Evolutionary conservation across 1,284 basidiomycete genomes (phyloP).

Genomic region (Amylostereum chailletii): DNA sequence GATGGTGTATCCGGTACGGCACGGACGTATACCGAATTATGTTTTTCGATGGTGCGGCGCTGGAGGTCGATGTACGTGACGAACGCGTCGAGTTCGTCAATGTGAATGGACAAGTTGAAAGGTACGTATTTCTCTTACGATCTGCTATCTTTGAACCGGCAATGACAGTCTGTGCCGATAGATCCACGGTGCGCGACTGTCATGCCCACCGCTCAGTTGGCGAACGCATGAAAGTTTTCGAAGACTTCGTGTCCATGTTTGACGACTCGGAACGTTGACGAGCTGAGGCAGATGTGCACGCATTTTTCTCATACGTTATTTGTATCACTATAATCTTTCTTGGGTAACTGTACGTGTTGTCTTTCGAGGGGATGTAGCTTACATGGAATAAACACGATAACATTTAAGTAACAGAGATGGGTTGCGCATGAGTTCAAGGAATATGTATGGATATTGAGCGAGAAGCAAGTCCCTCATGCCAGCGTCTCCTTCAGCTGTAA

Average conservation of each 20-base stretch:
- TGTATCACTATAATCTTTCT: too few relatives aligned
- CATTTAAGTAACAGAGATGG: too few relatives aligned
- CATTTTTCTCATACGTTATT: conserved; percentile 19
- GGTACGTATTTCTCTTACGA: conserved; percentile 16
- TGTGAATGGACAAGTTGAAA: conserved; percentile 17
- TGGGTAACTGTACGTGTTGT: too few relatives aligned
- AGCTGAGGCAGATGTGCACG: background rate
- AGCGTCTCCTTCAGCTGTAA: conserved; percentile 8
- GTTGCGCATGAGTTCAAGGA: too few relatives aligned
- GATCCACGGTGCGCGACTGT: conserved; percentile 27
- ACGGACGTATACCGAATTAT: conserved; percentile 33
- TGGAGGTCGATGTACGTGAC: conserved; percentile 35
- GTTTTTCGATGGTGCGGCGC: conserved; percentile 34
- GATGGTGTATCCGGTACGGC: conserved; percentile 35
- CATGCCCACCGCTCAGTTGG: conserved; percentile 23
- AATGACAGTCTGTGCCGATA: conserved; percentile 8
- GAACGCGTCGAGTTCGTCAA: conserved; percentile 28
- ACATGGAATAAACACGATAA: too few relatives aligned
- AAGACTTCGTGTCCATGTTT: conserved; percentile 33
- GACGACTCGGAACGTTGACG: conserved; percentile 18
- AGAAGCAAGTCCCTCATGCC: too few relatives aligned
- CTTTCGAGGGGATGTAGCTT: too few relatives aligned
- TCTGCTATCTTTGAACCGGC: background rate
- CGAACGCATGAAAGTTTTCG: conserved; percentile 34
- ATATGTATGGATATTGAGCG: too few relatives aligned